A percentile compares a stretch with the other conserved stretches of the same genome.
Conservation (phyloP, 2,329 filamentous ascomycete species). For the Fusarium sp. region DNA sequence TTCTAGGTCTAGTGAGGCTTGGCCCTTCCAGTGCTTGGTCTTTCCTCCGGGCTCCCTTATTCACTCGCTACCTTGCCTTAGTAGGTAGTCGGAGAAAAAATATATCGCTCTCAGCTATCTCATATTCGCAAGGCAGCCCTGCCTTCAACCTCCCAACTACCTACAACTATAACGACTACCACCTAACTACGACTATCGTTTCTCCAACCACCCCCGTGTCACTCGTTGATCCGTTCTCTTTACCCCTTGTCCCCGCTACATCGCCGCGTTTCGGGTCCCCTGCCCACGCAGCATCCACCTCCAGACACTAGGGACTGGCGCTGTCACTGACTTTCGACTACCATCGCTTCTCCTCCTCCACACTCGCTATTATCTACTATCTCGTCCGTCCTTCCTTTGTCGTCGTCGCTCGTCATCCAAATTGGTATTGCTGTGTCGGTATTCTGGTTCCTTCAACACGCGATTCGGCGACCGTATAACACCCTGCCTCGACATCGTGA, state of each 20-base stretch:
- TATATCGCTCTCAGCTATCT: constrained; percentile 15
- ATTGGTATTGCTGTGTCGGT: constrained; percentile 7
- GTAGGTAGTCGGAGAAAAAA: not conserved
- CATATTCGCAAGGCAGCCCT: constrained; percentile 23
- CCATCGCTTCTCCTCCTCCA: constrained; percentile 31
- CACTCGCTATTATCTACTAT: constrained; percentile 16
- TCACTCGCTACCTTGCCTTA: constrained; percentile 1
- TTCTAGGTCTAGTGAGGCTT: constrained; percentile 31
- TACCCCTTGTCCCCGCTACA: constrained; percentile 32
- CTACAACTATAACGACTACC: no score
- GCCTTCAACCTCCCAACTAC: constrained; percentile 17
- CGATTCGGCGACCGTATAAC: not conserved
- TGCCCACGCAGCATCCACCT: constrained; percentile 26
- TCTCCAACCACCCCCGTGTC: constrained; percentile 39
- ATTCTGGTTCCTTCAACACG: constrained; percentile 1
- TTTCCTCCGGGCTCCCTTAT: constrained; percentile 25
- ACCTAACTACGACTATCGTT: constrained; percentile 8
- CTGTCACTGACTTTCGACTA: constrained; percentile 25
- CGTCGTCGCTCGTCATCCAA: constrained; percentile 18
- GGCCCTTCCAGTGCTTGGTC: constrained; percentile 11
- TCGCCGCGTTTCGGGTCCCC: constrained; percentile 40
- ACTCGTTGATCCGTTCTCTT: constrained; percentile 38
- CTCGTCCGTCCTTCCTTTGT: constrained; percentile 1
- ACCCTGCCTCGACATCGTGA: constrained; percentile 1
- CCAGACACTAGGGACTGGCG: constrained; percentile 21